Percentiles rank a stretch among this genome's conserved stretches.
phyloP scores from a whole-genome alignment of 2,329 filamentous ascomycete species.

The Rugonectria rugulosa region DNA sequence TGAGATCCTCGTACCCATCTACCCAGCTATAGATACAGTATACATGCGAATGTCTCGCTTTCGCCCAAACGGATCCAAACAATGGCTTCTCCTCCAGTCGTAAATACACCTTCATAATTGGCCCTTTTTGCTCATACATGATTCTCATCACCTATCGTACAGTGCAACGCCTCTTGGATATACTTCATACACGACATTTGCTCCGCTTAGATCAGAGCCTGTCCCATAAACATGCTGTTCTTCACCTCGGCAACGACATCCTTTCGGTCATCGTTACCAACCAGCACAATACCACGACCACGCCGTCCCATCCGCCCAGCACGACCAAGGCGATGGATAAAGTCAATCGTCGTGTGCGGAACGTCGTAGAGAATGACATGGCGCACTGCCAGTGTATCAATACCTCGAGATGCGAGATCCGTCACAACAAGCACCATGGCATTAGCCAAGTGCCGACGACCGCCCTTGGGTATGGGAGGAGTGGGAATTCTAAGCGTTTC shows the following conservation, averaged over 20 bases:
- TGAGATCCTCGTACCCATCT: slow-evolving; percentile 26
- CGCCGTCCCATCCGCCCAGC: slow-evolving; percentile 92
- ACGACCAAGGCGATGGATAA: slow-evolving; percentile 92
- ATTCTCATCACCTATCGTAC: slow-evolving; percentile 32
- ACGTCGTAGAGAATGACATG: slow-evolving; percentile 96
- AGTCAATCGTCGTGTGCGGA: slow-evolving; percentile 97
- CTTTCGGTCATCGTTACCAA: slow-evolving; percentile 86
- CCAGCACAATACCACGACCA: slow-evolving; percentile 87
- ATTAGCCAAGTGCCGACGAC: slow-evolving; percentile 68
- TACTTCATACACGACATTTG: slow-evolving; percentile 3
- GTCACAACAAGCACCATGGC: slow-evolving; percentile 94
- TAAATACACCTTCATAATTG: slow-evolving; percentile 12
- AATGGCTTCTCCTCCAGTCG: slow-evolving; percentile 11
- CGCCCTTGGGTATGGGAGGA: slow-evolving; percentile 41
- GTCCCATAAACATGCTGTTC: slow-evolving; percentile 85
- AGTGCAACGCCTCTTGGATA: slow-evolving; percentile 11
- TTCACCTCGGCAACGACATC: slow-evolving; percentile 93
- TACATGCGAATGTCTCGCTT: too few species aligned
- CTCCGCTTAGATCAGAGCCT: slow-evolving; percentile 70
- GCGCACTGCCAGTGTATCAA: slow-evolving; percentile 90
- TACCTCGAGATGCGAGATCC: slow-evolving; percentile 89
- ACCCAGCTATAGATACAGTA: too few species aligned
- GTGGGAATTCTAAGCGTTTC: slow-evolving; percentile 49
- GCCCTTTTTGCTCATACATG: slow-evolving; percentile 27
- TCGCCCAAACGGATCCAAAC: not conserved